These are phyloP conservation scores for Fusarium piperis DNA, from an alignment of 2,329 filamentous ascomycete species.

Conservation along the genomic window DNA sequence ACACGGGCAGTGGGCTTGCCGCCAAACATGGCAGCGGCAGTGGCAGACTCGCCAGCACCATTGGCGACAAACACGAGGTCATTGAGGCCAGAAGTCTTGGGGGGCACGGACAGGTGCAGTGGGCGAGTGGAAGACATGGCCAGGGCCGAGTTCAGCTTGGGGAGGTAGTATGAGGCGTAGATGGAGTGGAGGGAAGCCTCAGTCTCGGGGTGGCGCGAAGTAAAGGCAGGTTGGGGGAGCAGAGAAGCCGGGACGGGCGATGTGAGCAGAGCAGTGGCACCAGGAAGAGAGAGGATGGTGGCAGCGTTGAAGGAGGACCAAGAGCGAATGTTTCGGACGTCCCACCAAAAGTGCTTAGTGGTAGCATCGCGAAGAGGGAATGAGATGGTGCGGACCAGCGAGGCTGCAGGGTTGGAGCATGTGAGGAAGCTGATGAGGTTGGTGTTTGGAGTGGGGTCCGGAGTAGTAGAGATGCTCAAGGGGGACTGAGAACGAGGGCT, in stretches of 20 bases:
- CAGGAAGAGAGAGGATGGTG: slow-evolving; percentile 77
- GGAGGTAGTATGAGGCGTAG: slow-evolving; percentile 81
- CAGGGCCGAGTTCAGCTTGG: slow-evolving; percentile 87
- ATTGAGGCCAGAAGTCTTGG: slow-evolving; percentile 47
- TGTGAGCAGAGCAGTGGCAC: slow-evolving; percentile 76
- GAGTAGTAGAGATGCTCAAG: slow-evolving; percentile 52
- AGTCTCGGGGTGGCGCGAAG: slow-evolving; percentile 77
- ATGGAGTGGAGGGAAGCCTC: slow-evolving; percentile 80
- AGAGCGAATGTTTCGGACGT: slow-evolving; percentile 84
- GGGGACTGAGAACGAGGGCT: slow-evolving; percentile 58
- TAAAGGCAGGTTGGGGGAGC: slow-evolving; percentile 67
- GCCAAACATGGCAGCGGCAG: slow-evolving; percentile 62
- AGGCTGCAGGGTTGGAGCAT: slow-evolving; percentile 80
- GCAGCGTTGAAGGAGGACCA: slow-evolving; percentile 83
- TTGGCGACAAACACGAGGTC: slow-evolving; percentile 74
- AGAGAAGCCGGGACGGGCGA: slow-evolving; percentile 71
- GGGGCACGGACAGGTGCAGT: slow-evolving; percentile 60
- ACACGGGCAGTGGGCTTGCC: slow-evolving; percentile 66
- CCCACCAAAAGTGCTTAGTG: slow-evolving; percentile 94
- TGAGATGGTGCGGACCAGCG: slow-evolving; percentile 81
- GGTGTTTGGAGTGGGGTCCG: slow-evolving; percentile 65
- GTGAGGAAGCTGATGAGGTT: slow-evolving; percentile 84
- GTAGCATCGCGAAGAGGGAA: slow-evolving; percentile 72
- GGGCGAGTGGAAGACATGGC: slow-evolving; percentile 77
- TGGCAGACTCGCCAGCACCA: slow-evolving; percentile 64